These are phyloP conservation scores for Claviceps capensis DNA, from an alignment of 2,329 filamentous ascomycete genomes.

Conservation along the genomic window DNA sequence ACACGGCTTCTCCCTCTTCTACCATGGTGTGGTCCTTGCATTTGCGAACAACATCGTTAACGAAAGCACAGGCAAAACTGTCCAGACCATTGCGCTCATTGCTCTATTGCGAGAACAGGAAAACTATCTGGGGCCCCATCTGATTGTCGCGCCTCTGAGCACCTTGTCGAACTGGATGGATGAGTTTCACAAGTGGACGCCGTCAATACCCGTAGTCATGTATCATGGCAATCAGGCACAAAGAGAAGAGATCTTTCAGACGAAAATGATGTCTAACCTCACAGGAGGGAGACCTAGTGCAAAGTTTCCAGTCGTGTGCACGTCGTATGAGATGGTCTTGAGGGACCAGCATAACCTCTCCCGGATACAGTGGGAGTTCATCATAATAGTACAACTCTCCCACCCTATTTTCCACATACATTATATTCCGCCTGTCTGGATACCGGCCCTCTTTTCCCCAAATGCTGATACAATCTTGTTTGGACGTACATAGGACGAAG, in stretches of 20 bases:
- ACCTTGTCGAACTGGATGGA: conserved; percentile 94
- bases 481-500: conserved; percentile 56
- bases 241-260: conserved; percentile 60
- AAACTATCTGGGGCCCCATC: conserved; percentile 68
- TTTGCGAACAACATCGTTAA: not conserved
- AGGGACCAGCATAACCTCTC: conserved; percentile 71
- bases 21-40: not conserved
- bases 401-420: not conserved
- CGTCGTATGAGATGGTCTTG: conserved; percentile 92
- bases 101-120: conserved; percentile 81
- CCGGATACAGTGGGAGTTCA: conserved; percentile 89
- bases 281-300: conserved; percentile 42
- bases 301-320: conserved; percentile 83
- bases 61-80: conserved; percentile 58
- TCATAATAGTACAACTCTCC: conserved; percentile 59
- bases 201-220: conserved; percentile 72
- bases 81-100: conserved; percentile 80
- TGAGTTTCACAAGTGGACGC: conserved; percentile 85
- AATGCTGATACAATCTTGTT: not conserved
- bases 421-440: too few species aligned
- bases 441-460: not conserved
- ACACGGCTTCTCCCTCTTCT: not conserved
- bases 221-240: conserved; percentile 79
- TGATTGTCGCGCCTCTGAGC: conserved; percentile 81
- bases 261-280: conserved; percentile 57